A percentile compares a stretch with the other conserved stretches of the same genome.
These are phyloP conservation scores for Lentinus tigrinus DNA, from an alignment of 768 basidiomycete species.

Conservation along the genomic window DNA sequence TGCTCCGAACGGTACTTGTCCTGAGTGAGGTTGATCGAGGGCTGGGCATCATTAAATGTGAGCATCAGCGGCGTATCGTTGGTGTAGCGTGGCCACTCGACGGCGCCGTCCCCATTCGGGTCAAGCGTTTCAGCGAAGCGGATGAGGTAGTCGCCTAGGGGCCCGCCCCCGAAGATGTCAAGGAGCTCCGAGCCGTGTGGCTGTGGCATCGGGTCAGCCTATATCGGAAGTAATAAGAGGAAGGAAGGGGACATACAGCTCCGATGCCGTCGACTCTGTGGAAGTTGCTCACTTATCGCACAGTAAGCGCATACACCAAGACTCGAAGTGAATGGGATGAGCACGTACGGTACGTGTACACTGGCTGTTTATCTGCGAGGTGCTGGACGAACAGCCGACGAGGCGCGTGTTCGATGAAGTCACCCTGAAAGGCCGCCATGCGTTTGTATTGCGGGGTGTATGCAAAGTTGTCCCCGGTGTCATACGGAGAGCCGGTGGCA, in stretches of 20 bases:
- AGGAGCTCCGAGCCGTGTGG: conserved; percentile 12
- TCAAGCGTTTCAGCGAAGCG: conserved; percentile 28
- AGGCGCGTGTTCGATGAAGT: conserved; percentile 22
- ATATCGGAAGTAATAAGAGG: too few relatives aligned
- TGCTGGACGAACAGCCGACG: conserved; percentile 11
- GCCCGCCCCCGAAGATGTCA: conserved; percentile 13
- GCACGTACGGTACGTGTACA: conserved; percentile 10
- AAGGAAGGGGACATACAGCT: neutral
- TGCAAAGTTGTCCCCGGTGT: conserved; percentile 9
- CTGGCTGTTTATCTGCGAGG: neutral
- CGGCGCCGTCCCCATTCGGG: conserved; percentile 18
- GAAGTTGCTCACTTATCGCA: conserved; percentile 4
- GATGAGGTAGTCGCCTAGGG: conserved; percentile 24
- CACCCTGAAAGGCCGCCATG: conserved; percentile 26
- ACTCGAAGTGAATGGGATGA: neutral
- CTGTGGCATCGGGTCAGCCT: neutral
- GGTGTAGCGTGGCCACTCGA: conserved; percentile 25
- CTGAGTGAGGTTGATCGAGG: conserved; percentile 15
- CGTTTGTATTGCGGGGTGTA: conserved; percentile 25
- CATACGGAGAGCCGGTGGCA: conserved; percentile 22
- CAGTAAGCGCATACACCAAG: too few relatives aligned
- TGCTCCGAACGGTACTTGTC: conserved; percentile 24
- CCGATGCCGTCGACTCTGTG: conserved; percentile 1
- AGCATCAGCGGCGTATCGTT: conserved; percentile 15
- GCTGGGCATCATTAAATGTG: conserved; percentile 22